Conservation (phyloP, 352 stramenopile genomes). For the Phytophthora sansomeana region DNA sequence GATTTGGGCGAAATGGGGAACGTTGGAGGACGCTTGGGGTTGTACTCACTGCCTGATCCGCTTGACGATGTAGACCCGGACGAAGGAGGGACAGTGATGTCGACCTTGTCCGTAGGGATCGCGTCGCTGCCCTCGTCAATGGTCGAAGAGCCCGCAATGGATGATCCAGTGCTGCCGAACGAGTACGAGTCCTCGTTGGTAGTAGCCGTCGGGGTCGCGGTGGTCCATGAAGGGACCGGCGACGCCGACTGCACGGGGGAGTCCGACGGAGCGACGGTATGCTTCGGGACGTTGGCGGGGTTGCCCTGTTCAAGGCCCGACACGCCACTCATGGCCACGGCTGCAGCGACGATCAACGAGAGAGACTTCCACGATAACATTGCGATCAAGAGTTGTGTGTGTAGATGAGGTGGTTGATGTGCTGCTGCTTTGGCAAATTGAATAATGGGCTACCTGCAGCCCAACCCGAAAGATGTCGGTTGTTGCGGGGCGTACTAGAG, state of each 20-base stretch:
- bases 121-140: conserved; percentile 17
- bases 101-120: conserved; percentile 1
- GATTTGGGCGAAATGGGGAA: no score
- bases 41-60: conserved; percentile 6
- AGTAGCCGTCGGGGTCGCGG: conserved; percentile 1
- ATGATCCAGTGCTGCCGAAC: no score
- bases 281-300: conserved; percentile 1
- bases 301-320: conserved; percentile 23
- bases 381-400: conserved; percentile 4
- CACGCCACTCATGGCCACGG: conserved; percentile 20
- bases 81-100: no score
- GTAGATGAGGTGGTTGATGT: neutral
- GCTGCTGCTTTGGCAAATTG: conserved; percentile 24
- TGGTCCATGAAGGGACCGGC: neutral
- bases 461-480: neutral
- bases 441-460: conserved; percentile 17
- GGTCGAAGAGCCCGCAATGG: no score
- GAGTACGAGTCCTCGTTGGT: no score
- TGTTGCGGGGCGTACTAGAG: conserved; percentile 3
- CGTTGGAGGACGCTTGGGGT: conserved; percentile 5
- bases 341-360: conserved; percentile 19
- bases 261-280: neutral
- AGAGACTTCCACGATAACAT: conserved; percentile 28
- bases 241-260: neutral
- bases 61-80: neutral